Percentiles rank a stretch among this genome's conserved stretches.
Conservation (phyloP, 306 rosid genomes). For the Trichosanthes truncata region DNA sequence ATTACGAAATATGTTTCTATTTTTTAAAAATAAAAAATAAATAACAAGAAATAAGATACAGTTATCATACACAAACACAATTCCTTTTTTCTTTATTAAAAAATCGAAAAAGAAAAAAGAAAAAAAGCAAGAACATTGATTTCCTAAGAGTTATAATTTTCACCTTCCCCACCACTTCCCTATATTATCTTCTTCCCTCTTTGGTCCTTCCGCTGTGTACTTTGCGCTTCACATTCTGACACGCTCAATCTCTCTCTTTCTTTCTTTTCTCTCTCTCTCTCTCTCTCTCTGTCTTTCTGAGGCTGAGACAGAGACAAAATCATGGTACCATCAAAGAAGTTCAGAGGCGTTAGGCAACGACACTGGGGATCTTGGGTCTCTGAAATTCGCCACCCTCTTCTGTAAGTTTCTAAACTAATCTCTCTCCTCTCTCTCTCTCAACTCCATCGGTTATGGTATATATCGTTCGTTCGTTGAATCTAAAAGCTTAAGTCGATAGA, state of each 20-base stretch:
- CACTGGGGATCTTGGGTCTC: constrained; percentile 56
- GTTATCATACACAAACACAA: too few relatives aligned
- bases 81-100: too few relatives aligned
- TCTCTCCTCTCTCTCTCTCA: not conserved
- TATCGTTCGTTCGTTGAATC: not conserved
- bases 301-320: not conserved
- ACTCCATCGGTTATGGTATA: too few relatives aligned
- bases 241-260: not conserved
- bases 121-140: too few relatives aligned
- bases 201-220: not conserved
- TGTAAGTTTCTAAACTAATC: constrained; percentile 16
- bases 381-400: constrained; percentile 45
- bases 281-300: not conserved
- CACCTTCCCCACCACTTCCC: not conserved
- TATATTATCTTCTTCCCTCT: not conserved
- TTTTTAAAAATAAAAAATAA: too few relatives aligned
- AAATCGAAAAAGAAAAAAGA: too few relatives aligned
- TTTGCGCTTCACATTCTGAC: constrained; percentile 7
- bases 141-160: not conserved
- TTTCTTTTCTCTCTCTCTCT: not conserved
- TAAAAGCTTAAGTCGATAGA: not conserved
- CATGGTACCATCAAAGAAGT: constrained; percentile 39
- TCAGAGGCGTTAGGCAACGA: constrained; percentile 47
- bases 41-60: too few relatives aligned
- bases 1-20: too few relatives aligned